Base-by-base conservation (phyloP, 129 eudicot genomes). In the Flaveria brownii region DNA sequence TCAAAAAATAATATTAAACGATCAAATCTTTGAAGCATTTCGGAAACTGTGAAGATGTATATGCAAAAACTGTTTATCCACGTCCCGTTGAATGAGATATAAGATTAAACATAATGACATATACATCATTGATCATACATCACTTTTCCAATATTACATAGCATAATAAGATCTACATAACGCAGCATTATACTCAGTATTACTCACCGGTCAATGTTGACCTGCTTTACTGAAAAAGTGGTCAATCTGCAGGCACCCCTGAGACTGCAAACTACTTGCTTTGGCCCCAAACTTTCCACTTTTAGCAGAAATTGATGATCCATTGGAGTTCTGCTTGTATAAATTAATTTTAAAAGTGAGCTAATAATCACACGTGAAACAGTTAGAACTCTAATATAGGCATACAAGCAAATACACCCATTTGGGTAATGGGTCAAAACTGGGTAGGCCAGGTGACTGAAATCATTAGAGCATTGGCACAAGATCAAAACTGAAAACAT, bases 171-270 rank as follows among this genome's bases (percentile, higher is more conserved):
- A n/a, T 73, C 79, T 73, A 66, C 75, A 55, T 54, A 28, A 56
- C 69, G 54, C 36, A 80, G 9, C 16, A 17, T 28, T 43, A 45
- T 20, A 66, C 71, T n/a, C n/a, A n/a, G n/a, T n/a, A n/a, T n/a
- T n/a, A n/a, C n/a, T 43, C 15, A 28, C 68, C 66, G 4, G 41
- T 60, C 66, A 23, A 74, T 78, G 86, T 81, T 78, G 85, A 62
- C 79, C 71, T 61, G 82, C 82, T 85, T 80, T 90, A 49, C 84
- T 82, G 15, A 90, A 90, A 81, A 88, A 92, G 47, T 90, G 94
- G 46, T 90, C 90, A 42, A 92, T 90, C 57, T 86, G 94, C 82
- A 86, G 70, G 89, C 75, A 46, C 50, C 98, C 89, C 65, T 57
- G 84, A 54, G 89, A 71, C 65, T 77, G 86, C 69, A 71, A 82